Conservation (phyloP, 202 grass and related monocot genomes). For the Setaria viridis region DNA sequence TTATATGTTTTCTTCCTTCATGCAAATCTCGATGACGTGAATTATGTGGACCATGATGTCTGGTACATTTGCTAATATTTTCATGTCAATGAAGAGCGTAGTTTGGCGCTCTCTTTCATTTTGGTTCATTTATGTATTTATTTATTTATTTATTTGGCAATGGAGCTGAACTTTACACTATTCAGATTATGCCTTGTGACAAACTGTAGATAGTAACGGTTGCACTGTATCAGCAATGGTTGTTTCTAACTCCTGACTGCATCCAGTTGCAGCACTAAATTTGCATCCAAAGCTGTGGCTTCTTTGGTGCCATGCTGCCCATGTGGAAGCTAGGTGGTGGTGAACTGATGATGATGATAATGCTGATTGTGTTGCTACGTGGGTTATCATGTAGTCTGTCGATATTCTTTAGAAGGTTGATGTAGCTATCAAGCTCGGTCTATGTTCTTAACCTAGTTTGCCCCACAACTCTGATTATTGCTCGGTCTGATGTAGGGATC, state of each 20-base stretch:
- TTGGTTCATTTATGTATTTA: not conserved
- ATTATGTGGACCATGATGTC: not conserved
- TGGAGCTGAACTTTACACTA: not conserved
- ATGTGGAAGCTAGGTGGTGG: not conserved
- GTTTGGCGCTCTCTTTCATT: not conserved
- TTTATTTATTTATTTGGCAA: not conserved
- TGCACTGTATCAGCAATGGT: not conserved
- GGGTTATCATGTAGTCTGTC: not conserved
- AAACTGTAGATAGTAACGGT: not conserved
- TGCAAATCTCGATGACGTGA: not conserved
- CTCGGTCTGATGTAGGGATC: not conserved
- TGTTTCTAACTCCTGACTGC: not conserved
- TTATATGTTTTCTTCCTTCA: not conserved
- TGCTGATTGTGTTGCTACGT: not conserved
- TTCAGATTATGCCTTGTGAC: not conserved
- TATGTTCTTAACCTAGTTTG: no score
- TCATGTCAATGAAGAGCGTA: not conserved
- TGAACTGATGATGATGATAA: not conserved
- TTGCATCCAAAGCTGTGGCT: not conserved
- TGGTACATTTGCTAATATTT: not conserved
- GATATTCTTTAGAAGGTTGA: not conserved
- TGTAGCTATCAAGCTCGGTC: no score
- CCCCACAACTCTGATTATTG: not conserved
- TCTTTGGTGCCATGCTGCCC: not conserved
- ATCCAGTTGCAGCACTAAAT: not conserved